Percentiles rank a stretch among this genome's conserved stretches.
These are phyloP conservation scores for Globisporangium cederbergense DNA, from an alignment of 352 stramenopile genomes.

Conservation along the genomic window DNA sequence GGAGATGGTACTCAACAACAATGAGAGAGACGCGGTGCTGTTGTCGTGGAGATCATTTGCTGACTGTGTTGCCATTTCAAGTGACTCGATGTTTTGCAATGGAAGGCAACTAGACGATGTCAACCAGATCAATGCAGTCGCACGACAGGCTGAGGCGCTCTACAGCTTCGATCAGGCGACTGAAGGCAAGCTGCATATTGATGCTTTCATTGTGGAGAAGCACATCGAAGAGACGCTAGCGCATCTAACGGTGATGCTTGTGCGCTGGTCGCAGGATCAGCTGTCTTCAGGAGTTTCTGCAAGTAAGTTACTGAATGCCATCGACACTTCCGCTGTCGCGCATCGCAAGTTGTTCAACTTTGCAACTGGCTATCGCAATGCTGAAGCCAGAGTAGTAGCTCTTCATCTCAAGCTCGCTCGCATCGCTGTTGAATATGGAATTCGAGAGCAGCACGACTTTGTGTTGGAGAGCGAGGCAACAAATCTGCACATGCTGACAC, in stretches of 20 bases:
- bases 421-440: neutral
- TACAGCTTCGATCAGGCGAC: neutral
- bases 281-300: neutral
- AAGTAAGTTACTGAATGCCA: neutral
- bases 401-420: constrained; percentile 7
- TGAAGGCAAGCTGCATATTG: neutral
- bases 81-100: neutral
- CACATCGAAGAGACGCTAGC: neutral
- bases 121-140: neutral
- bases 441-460: neutral
- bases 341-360: neutral
- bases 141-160: neutral
- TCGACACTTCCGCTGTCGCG: neutral
- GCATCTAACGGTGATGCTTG: neutral
- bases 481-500: neutral
- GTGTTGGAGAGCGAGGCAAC: neutral
- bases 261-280: constrained; percentile 1
- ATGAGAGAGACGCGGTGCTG: neutral
- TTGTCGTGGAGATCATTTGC: constrained; percentile 10
- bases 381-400: neutral
- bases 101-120: constrained; percentile 7
- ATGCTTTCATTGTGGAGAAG: neutral
- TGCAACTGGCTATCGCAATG: neutral
- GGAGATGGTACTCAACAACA: neutral
- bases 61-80: constrained; percentile 9